These are phyloP conservation scores for Cyberlindnera maritima DNA, from an alignment of 805 yeast genomes.

Conservation along the genomic window DNA sequence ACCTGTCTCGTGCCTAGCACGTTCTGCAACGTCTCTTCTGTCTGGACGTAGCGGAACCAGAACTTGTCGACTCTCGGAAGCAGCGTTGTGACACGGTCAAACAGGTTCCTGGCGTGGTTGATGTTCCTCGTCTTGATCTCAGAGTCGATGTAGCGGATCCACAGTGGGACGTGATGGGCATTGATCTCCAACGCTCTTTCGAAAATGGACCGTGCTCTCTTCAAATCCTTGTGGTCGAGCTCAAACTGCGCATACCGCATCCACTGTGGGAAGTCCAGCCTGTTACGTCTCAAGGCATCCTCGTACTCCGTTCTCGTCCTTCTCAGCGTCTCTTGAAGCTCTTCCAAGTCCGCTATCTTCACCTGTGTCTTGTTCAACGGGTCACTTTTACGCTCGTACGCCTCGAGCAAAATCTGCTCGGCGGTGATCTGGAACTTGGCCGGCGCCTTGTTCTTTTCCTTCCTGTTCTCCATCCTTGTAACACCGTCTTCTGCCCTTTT, in stretches of 20 bases:
- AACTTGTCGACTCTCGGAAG: slow-evolving; percentile 81
- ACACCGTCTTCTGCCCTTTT: too few relatives aligned
- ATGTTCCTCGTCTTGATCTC: slow-evolving; percentile 72
- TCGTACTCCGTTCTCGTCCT: slow-evolving; percentile 81
- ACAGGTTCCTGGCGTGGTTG: slow-evolving; percentile 84
- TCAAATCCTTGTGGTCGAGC: slow-evolving; percentile 69
- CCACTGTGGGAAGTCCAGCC: slow-evolving; percentile 86
- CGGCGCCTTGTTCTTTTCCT: slow-evolving; percentile 38
- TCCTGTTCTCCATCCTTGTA: not conserved
- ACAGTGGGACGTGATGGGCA: slow-evolving; percentile 71
- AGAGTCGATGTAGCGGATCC: slow-evolving; percentile 79
- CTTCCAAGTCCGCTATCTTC: slow-evolving; percentile 72
- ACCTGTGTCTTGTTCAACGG: slow-evolving; percentile 41
- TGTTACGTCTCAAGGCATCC: slow-evolving; percentile 79
- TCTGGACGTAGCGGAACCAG: slow-evolving; percentile 80
- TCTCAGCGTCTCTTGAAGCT: slow-evolving; percentile 69
- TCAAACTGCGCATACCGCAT: slow-evolving; percentile 89
- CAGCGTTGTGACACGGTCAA: slow-evolving; percentile 71
- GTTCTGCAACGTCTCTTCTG: slow-evolving; percentile 78
- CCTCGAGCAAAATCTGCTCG: slow-evolving; percentile 61
- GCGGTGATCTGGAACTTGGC: slow-evolving; percentile 61
- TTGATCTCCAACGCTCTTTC: slow-evolving; percentile 85
- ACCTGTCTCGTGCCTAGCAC: slow-evolving; percentile 57
- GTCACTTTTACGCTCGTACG: slow-evolving; percentile 46
- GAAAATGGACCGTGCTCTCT: slow-evolving; percentile 80